Percentiles rank a stretch among this genome's conserved stretches.
These are phyloP conservation scores for Neurospora sp. DNA, from an alignment of 495 filamentous ascomycete species.

Conservation along the genomic window DNA sequence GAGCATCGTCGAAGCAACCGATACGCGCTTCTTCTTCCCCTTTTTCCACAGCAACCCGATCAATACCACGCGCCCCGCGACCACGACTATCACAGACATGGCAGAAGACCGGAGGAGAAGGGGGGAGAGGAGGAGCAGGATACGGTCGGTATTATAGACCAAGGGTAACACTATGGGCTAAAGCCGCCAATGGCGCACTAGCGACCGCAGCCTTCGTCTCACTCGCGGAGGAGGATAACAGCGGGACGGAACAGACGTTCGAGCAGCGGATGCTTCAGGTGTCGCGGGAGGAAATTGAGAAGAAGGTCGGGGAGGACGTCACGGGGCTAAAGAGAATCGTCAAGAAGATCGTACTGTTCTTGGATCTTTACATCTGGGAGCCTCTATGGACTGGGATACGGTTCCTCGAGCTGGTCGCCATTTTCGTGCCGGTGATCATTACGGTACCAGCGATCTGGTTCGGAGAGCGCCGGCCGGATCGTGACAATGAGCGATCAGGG, in stretches of 20 bases:
- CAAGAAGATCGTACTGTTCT: slow-evolving; percentile 46
- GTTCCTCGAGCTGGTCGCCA: slow-evolving; percentile 73
- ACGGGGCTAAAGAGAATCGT: slow-evolving; percentile 43
- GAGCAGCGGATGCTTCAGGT: slow-evolving; percentile 79
- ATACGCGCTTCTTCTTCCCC: not conserved
- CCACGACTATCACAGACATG: not conserved
- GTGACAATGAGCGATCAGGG: slow-evolving; percentile 60
- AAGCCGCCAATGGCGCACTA: slow-evolving; percentile 38
- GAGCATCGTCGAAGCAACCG: not conserved
- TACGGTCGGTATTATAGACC: slow-evolving; percentile 9
- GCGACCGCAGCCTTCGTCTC: slow-evolving; percentile 55
- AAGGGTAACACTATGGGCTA: not conserved
- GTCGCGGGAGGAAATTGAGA: slow-evolving; percentile 65
- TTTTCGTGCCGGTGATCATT: slow-evolving; percentile 83
- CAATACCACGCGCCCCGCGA: not conserved
- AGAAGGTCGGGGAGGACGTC: slow-evolving; percentile 50
- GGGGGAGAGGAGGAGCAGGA: not conserved
- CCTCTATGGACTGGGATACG: slow-evolving; percentile 79
- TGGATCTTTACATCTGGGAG: slow-evolving; percentile 70
- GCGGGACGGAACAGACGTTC: slow-evolving; percentile 51
- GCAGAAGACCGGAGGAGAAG: not conserved
- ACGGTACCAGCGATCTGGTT: slow-evolving; percentile 74
- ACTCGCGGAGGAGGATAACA: slow-evolving; percentile 55
- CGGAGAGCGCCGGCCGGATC: slow-evolving; percentile 48
- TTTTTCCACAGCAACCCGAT: not conserved